Evolutionary conservation across 2,329 filamentous ascomycete genomes (phyloP), one percentile per base, ranked within the genome.

Genomic region (Botrytis sinoallii): DNA sequence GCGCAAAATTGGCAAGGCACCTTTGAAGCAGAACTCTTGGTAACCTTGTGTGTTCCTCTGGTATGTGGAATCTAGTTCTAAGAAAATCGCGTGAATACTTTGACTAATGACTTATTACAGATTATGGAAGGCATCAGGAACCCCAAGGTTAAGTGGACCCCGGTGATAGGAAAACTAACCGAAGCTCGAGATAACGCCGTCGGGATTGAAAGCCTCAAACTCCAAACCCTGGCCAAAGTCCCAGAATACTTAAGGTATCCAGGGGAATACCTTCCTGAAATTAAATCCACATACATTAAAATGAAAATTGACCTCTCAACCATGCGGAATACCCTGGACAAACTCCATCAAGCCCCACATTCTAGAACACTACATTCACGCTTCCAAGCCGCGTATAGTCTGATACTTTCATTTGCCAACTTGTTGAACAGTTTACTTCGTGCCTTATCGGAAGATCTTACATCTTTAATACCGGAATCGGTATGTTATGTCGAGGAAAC

Each of bases 101-200:
- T 9, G 9, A 12, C 65, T 67, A 1, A 67, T 29, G 1, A 20
- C 7, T 3, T 1, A 18, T 52, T n/a, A 20, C 22, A 67, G 65
- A 67, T 67, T 0, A 67, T 38, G 32, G 65, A 52, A 67, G 38
- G 65, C 32, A 52, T 67, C 32, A n/a, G 65, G 22, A 67, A 67
- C 18, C 65, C 65, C 2, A 67, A 10, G 25, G 32, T 67, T 1
- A 35, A 40, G 1, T 67, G 46, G 65, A 67, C 46, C 7, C 12
- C 46, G 8, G 8, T 46, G 12, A 46, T 67, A 7, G 65, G 18
- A 40, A 67, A 52, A 67, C 5, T 67, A 38, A 67, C 65, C 14
- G 65, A 67, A 52, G 65, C 65, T n/a, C 65, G 65, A 10, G 65
- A 67, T 29, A 40, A 67, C 3, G 65, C 65, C 46, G 40, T 67